Evolutionary conservation across 371 early-diverging fungal genomes (phyloP), one percentile per base, ranked within the genome.

Genomic region (Mortierella sp.): DNA sequence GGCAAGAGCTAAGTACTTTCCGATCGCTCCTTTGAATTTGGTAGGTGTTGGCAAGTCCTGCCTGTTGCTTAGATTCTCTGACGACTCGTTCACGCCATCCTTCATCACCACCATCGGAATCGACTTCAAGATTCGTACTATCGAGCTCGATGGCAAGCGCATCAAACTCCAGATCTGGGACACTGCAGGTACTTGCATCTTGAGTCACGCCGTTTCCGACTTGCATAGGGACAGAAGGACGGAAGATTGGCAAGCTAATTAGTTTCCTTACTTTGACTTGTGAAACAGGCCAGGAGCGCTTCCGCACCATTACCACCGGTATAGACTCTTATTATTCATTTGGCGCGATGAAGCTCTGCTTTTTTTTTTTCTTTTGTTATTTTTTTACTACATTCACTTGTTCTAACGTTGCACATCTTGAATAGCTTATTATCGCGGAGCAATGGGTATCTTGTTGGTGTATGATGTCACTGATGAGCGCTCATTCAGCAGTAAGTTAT

Each of bases 141-240:
- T 99, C 51, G 94, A 95, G 79, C 85, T 99, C 47, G 98, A 98
- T 80, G 97, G 97, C 59, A 98, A 98, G 82, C 95, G 95, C 60
- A 97, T 99, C 68, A 99, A 99, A 86, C 90, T 99, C 43, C 99
- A 99, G 83, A 98, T 99, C 75, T 98, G 99, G 99, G 99, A 98
- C 85, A 98, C 97, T 14, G 99, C 99, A 30, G 70, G 68, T 68
- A 68, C 31, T 14, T 47, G 3, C 4, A 14, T 39, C 34, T 30
- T 27, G 14, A 12, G 24, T 15, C 39, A 34, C 37, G 9, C 7
- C 8, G 0, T 32, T 19, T 8, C n/a, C 6, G 4, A 9, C 17
- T 17, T 34, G 9, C 24, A 4, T 24, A 21, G 7, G 21, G 34
- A 24, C 5, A 12, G 8, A 53, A n/a, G 53, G 15, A 26, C 34